Evolutionary conservation across 108 stramenopile species (phyloP).

Genomic region (Conticribra guillardii): DNA sequence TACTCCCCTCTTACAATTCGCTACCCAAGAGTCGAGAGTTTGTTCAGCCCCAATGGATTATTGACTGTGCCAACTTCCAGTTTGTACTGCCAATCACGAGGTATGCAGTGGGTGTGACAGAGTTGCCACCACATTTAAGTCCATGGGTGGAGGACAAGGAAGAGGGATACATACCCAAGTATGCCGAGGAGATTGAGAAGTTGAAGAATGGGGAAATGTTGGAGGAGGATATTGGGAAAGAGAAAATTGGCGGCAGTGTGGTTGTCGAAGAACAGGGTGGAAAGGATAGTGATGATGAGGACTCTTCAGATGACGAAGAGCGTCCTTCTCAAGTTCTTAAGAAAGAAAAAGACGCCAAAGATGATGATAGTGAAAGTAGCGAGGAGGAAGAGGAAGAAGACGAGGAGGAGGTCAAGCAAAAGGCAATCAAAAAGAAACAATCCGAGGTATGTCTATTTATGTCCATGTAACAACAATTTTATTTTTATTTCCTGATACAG

Average conservation of each 20-base stretch:
- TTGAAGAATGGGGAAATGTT: conserved; percentile 82
- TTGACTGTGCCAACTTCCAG: conserved; percentile 94
- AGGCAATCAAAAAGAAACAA: conserved; percentile 53
- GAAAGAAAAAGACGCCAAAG: conserved; percentile 27
- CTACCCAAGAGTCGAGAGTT: conserved; percentile 90
- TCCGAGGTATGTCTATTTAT: conserved; percentile 32
- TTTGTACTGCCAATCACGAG: conserved; percentile 85
- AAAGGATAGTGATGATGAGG: conserved; percentile 40
- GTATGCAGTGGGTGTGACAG: conserved; percentile 86
- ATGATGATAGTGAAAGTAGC: conserved; percentile 48
- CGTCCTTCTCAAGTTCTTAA: conserved; percentile 9
- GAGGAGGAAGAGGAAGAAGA: conserved; percentile 51
- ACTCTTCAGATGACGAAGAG: conserved; percentile 25
- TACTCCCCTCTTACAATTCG: conserved; percentile 60
- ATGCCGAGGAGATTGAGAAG: conserved; percentile 93
- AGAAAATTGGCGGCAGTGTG: conserved; percentile 19
- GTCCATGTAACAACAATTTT: conserved; percentile 10
- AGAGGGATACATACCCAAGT: conserved; percentile 98
- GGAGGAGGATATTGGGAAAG: conserved; percentile 50
- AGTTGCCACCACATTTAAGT: conserved; percentile 96
- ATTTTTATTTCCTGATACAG: neutral
- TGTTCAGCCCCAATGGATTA: conserved; percentile 98
- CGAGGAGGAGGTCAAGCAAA: conserved; percentile 40
- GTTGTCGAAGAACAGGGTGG: conserved; percentile 42
- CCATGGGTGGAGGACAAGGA: conserved; percentile 98